A percentile compares a stretch with the other conserved stretches of the same genome.
Conservation (phyloP, 1,284 basidiomycete species). For the Ceratorhiza oryzae-sativae region DNA sequence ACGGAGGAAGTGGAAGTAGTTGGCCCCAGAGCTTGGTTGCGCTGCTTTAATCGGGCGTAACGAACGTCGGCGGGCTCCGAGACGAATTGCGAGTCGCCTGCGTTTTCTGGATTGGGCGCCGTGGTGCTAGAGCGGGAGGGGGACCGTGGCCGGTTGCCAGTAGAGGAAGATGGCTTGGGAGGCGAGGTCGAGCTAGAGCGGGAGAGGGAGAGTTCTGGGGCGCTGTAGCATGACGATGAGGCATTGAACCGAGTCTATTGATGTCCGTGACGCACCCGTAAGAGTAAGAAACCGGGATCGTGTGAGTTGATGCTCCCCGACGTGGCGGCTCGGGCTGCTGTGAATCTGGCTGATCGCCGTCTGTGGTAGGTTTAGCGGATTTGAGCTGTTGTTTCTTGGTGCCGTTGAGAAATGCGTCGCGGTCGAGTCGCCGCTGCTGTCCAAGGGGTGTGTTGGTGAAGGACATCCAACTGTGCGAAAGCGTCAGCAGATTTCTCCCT, state of each 20-base stretch:
- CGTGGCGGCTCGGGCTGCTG: conserved; percentile 32
- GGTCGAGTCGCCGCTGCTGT: conserved; percentile 83
- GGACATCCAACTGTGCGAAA: conserved; percentile 61
- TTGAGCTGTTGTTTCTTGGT: conserved; percentile 48
- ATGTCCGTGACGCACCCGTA: conserved; percentile 63
- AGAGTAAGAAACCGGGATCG: conserved; percentile 62
- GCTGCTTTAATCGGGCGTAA: conserved; percentile 63
- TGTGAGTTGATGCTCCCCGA: conserved; percentile 36
- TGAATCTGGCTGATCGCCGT: conserved; percentile 10
- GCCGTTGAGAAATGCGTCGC: conserved; percentile 75
- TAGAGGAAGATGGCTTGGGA: conserved; percentile 56
- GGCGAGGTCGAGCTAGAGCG: conserved; percentile 61
- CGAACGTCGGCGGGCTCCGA: conserved; percentile 58
- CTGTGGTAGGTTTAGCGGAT: conserved; percentile 10
- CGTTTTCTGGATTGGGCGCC: conserved; percentile 40
- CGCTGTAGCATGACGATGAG: conserved; percentile 53
- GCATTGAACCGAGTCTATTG: background rate
- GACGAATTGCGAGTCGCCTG: conserved; percentile 21
- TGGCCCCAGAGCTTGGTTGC: conserved; percentile 56
- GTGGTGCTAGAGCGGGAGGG: conserved; percentile 42
- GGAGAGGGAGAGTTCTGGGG: conserved; percentile 55
- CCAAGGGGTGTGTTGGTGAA: conserved; percentile 81
- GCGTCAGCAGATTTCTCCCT: conserved; percentile 8
- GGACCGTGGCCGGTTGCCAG: conserved; percentile 41
- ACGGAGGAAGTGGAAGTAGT: conserved; percentile 40